Percentiles rank a stretch among this genome's conserved stretches.
These are phyloP conservation scores for Nigrospora sphaerica DNA, from an alignment of 2,329 filamentous ascomycete species.

Conservation along the genomic window DNA sequence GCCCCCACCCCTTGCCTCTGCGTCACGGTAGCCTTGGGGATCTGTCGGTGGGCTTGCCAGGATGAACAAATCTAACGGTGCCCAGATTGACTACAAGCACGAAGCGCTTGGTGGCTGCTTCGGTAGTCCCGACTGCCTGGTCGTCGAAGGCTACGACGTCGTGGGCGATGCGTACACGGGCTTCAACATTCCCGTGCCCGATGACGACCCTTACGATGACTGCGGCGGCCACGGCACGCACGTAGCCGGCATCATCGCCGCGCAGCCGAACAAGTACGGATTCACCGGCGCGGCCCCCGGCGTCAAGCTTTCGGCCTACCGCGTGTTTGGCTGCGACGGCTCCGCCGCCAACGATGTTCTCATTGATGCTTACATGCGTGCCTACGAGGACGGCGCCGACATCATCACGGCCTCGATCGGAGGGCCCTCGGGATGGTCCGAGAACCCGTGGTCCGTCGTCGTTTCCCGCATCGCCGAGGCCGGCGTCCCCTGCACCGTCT, in stretches of 20 bases:
- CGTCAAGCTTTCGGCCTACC: constrained; percentile 48
- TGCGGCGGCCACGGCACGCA: constrained; percentile 48
- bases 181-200: constrained; percentile 18
- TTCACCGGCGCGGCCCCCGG: constrained; percentile 53
- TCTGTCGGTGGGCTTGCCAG: no score
- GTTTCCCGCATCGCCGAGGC: constrained; percentile 45
- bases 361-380: constrained; percentile 51
- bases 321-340: constrained; percentile 49
- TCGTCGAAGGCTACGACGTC: constrained; percentile 50
- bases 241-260: constrained; percentile 56
- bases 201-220: constrained; percentile 10
- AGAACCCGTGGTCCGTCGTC: constrained; percentile 41
- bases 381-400: constrained; percentile 52
- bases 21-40: background rate
- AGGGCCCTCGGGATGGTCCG: constrained; percentile 42
- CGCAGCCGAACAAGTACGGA: constrained; percentile 43
- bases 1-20: background rate
- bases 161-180: constrained; percentile 47
- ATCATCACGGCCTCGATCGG: constrained; percentile 51
- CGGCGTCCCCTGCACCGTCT: constrained; percentile 44
- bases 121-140: constrained; percentile 45
- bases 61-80: background rate
- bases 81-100: constrained; percentile 53
- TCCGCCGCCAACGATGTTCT: constrained; percentile 46
- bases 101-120: constrained; percentile 59